phyloP scores from a whole-genome alignment of 2,329 filamentous ascomycete genomes.

The Pseudonectria foliicola region DNA sequence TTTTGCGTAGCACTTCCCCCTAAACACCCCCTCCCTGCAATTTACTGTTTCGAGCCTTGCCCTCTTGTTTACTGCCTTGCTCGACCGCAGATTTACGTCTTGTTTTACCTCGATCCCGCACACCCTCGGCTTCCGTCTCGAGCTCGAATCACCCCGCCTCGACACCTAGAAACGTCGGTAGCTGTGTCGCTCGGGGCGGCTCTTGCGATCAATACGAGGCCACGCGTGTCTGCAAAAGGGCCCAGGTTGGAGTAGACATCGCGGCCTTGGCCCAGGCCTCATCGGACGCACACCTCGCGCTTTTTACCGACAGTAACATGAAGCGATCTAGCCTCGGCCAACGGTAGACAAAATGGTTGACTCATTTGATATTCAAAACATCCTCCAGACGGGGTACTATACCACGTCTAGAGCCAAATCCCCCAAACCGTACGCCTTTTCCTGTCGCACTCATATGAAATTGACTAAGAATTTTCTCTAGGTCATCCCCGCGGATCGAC shows the following conservation, averaged over 20 bases:
- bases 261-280: too few relatives aligned
- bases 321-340: slow-evolving; percentile 1
- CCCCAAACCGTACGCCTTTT: slow-evolving; percentile 20
- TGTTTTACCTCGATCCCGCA: slow-evolving; percentile 2
- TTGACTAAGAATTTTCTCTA: slow-evolving; percentile 11
- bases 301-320: too few relatives aligned
- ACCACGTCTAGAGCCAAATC: slow-evolving; percentile 37
- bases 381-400: slow-evolving; percentile 45
- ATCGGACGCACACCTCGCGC: too few relatives aligned
- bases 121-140: neutral
- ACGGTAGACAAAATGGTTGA: slow-evolving; percentile 34
- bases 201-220: too few relatives aligned
- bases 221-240: too few relatives aligned
- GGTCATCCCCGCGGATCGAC: slow-evolving; percentile 13
- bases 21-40: slow-evolving; percentile 6
- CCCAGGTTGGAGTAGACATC: too few relatives aligned
- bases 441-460: neutral
- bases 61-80: slow-evolving; percentile 6
- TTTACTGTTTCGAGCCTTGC: slow-evolving; percentile 10
- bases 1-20: slow-evolving; percentile 9
- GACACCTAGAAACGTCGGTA: too few relatives aligned
- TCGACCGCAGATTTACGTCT: slow-evolving; percentile 5
- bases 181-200: too few relatives aligned
- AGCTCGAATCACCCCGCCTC: slow-evolving; percentile 3
- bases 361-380: slow-evolving; percentile 36